These are phyloP conservation scores for Fremontodendron californicum DNA, from an alignment of 345 rosid genomes.

Conservation along the genomic window DNA sequence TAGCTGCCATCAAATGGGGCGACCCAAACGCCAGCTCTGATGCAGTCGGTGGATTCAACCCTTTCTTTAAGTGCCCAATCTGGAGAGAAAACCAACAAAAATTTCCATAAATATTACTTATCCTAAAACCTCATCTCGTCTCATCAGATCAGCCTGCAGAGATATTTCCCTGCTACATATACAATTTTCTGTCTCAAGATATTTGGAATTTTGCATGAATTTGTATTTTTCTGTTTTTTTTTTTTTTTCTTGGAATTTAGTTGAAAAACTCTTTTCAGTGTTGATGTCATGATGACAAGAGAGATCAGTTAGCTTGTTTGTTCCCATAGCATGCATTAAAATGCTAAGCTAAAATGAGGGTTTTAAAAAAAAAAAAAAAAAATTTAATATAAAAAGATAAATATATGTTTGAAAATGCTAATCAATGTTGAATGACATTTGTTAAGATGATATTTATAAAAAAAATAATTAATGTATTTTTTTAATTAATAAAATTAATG, in stretches of 20 bases:
- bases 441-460: no score
- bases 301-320: not conserved
- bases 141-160: not conserved
- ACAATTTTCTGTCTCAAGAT: not conserved
- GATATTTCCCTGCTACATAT: not conserved
- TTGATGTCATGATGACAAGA: not conserved
- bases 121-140: not conserved
- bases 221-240: not conserved
- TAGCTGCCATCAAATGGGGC: slow-evolving; percentile 51
- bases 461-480: no score
- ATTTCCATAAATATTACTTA: not conserved
- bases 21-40: slow-evolving; percentile 66
- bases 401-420: no score
- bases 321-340: not conserved
- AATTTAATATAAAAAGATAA: no score
- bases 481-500: no score
- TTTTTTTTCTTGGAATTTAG: not conserved
- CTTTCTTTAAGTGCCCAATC: slow-evolving; percentile 84
- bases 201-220: not conserved
- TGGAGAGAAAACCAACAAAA: slow-evolving; percentile 22
- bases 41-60: slow-evolving; percentile 71
- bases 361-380: no score
- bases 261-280: not conserved
- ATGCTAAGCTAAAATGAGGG: no score
- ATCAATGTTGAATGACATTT: no score